These are phyloP conservation scores for Fusarium setosum DNA, from an alignment of 2,329 filamentous ascomycete species.

Conservation along the genomic window DNA sequence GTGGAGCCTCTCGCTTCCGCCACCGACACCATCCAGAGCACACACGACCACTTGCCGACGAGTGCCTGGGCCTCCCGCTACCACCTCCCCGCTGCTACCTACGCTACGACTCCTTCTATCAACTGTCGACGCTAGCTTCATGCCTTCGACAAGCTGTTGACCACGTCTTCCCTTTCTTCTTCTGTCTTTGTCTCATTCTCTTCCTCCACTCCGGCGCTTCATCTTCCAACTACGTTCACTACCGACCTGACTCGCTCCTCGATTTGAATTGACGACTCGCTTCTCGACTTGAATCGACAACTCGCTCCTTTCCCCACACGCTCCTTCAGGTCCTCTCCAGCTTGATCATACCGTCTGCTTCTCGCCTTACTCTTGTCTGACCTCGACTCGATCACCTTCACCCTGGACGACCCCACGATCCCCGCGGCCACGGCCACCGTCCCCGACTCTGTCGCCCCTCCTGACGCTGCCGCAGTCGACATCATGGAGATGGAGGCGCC, in stretches of 20 bases:
- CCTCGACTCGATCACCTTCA: conserved; percentile 42
- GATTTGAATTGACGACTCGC: not conserved
- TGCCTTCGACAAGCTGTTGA: conserved; percentile 40
- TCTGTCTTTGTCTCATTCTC: not conserved
- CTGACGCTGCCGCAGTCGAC: conserved; percentile 57
- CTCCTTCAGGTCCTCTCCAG: conserved; percentile 27
- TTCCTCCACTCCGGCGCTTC: conserved; percentile 4
- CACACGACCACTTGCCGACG: conserved; percentile 11
- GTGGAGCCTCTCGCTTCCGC: conserved; percentile 9
- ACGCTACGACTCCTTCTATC: conserved; percentile 19
- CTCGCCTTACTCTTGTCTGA: conserved; percentile 5
- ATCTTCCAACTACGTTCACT: conserved; percentile 35
- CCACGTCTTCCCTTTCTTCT: conserved; percentile 20
- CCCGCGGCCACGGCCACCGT: conserved; percentile 35
- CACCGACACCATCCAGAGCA: conserved; percentile 21
- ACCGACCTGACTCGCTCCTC: conserved; percentile 14
- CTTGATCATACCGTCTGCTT: not conserved
- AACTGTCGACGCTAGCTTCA: conserved; percentile 36
- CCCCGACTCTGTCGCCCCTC: conserved; percentile 27
- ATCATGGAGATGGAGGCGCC: conserved; percentile 58
- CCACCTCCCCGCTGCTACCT: conserved; percentile 14
- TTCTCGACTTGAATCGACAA: not conserved
- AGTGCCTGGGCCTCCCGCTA: conserved; percentile 4
- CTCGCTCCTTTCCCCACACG: conserved; percentile 31
- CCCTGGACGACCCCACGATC: conserved; percentile 57